Percentiles rank a stretch among this genome's conserved stretches.
Evolutionary conservation across 2,329 filamentous ascomycete genomes (phyloP).

Genomic region (Talaromyces pinophilus): DNA sequence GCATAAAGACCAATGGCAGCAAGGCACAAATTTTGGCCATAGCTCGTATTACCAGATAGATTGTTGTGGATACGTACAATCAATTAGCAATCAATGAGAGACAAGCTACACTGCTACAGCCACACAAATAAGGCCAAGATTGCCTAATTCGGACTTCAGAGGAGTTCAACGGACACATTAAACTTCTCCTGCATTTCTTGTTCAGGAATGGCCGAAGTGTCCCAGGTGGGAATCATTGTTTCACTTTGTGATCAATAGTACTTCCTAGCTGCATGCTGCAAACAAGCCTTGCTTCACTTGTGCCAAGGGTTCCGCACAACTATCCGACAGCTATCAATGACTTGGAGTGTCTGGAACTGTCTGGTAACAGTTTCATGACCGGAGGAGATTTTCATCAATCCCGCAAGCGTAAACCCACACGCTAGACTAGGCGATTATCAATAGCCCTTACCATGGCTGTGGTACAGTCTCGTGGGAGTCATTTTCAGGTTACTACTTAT

Average conservation of each 20-base stretch:
- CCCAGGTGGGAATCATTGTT: constrained; percentile 7
- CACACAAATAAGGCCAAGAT: neutral
- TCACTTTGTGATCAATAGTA: constrained; percentile 7
- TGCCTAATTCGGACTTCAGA: neutral
- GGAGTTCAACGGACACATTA: neutral
- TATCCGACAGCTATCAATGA: constrained; percentile 9
- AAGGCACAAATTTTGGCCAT: neutral
- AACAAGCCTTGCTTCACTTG: constrained; percentile 6
- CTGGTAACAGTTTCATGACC: constrained; percentile 13
- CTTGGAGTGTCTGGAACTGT: neutral
- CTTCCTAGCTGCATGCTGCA: constrained; percentile 7
- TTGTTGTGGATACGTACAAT: constrained; percentile 1
- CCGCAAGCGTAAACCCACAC: neutral
- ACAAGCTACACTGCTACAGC: neutral
- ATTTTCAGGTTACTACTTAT: constrained; percentile 13
- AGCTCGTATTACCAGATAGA: constrained; percentile 1
- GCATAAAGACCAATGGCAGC: neutral
- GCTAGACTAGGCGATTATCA: neutral
- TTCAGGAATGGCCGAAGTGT: neutral
- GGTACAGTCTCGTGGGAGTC: constrained; percentile 6
- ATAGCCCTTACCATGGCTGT: constrained; percentile 15
- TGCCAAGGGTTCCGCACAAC: neutral
- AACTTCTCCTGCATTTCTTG: neutral
- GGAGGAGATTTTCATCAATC: constrained; percentile 7
- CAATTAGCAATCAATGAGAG: constrained; percentile 9